A percentile compares a stretch with the other conserved stretches of the same genome.
Conservation (phyloP, 2,329 filamentous ascomycete species). For the Moelleriella libera region DNA sequence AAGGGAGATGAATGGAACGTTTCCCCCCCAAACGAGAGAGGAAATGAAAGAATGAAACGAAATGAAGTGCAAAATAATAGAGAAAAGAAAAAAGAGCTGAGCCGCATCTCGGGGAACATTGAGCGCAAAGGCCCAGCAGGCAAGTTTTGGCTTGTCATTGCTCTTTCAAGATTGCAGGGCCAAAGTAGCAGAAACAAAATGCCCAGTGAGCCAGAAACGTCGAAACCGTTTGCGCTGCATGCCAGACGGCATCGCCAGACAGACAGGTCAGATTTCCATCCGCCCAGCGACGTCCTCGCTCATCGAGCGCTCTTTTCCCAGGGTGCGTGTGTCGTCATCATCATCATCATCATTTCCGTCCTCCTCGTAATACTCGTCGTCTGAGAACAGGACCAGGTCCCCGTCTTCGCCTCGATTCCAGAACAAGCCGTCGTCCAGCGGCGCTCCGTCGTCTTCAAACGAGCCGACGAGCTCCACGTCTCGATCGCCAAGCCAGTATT, state of each 20-base stretch:
- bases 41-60: too few species aligned
- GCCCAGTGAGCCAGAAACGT: too few species aligned
- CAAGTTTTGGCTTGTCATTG: too few species aligned
- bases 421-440: constrained; percentile 33
- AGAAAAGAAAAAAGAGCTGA: too few species aligned
- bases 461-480: constrained; percentile 32
- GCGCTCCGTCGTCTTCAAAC: constrained; percentile 32
- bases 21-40: too few species aligned
- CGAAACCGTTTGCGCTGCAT: too few species aligned
- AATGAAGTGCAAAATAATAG: too few species aligned
- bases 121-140: too few species aligned
- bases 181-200: too few species aligned
- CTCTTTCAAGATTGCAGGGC: too few species aligned
- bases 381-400: constrained; percentile 37
- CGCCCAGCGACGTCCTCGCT: constrained; percentile 48
- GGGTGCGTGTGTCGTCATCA: constrained; percentile 25
- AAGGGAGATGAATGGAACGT: too few species aligned
- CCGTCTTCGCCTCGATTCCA: constrained; percentile 47
- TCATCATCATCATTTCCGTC: constrained; percentile 26
- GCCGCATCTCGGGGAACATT: too few species aligned
- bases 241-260: neutral
- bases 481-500: constrained; percentile 73
- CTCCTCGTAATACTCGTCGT: constrained; percentile 27
- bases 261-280: constrained; percentile 42
- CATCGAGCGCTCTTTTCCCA: constrained; percentile 36